These are phyloP conservation scores for Arbutus unedo DNA, from an alignment of 148 eudicot species.

Conservation along the genomic window DNA sequence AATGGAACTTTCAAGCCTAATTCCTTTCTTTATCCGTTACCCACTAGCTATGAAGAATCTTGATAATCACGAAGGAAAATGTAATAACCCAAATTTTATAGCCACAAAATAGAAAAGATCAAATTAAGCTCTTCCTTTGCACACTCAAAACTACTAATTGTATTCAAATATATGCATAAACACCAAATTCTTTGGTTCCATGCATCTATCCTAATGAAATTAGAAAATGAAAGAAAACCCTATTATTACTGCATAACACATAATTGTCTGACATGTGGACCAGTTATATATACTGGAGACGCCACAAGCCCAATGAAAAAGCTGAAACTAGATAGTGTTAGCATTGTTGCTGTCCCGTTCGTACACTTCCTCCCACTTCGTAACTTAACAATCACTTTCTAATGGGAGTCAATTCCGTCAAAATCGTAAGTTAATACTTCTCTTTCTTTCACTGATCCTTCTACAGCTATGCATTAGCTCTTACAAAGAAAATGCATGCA, in stretches of 20 bases:
- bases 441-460: neutral
- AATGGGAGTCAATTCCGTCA: neutral
- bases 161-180: neutral
- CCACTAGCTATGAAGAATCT: neutral
- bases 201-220: neutral
- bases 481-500: neutral
- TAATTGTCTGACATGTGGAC: neutral
- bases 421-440: neutral
- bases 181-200: neutral
- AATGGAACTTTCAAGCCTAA: no score
- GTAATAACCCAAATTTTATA: neutral
- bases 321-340: neutral
- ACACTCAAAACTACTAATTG: neutral
- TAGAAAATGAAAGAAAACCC: neutral
- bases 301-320: neutral
- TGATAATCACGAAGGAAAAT: neutral
- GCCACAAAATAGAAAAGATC: neutral
- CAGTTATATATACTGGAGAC: neutral
- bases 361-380: neutral
- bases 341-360: neutral
- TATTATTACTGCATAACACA: neutral
- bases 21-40: no score
- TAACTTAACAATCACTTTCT: neutral
- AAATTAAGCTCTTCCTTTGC: neutral
- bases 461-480: neutral